phyloP scores from a whole-genome alignment of 2,329 filamentous ascomycete species.

The Orbilia ellipsospora region DNA sequence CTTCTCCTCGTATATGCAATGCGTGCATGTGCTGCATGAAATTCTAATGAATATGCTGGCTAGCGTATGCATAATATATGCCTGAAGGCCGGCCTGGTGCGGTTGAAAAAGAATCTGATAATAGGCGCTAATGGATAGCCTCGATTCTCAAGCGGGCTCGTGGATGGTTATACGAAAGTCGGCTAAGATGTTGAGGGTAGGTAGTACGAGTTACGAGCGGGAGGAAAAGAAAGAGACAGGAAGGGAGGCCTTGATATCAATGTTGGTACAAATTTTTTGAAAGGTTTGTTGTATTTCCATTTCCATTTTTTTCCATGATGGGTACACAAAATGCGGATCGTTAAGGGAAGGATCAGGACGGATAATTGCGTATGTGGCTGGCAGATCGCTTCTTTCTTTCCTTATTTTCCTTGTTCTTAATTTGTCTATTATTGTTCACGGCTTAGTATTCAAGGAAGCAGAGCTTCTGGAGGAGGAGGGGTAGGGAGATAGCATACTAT shows the following conservation, averaged over 20 bases:
- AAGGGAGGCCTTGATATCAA: too few species aligned
- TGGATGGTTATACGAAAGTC: neutral
- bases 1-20: constrained; percentile 22
- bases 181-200: neutral
- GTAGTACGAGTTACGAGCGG: constrained; percentile 7
- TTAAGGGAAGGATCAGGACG: constrained; percentile 1
- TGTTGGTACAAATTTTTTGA: too few species aligned
- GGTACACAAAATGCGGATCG: neutral
- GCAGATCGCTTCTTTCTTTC: neutral
- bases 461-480: too few species aligned
- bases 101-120: neutral
- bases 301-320: neutral
- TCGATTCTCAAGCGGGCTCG: too few species aligned
- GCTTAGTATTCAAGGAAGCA: too few species aligned
- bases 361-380: constrained; percentile 12
- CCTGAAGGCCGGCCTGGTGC: too few species aligned
- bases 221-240: neutral
- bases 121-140: neutral
- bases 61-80: too few species aligned
- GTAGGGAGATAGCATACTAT: too few species aligned
- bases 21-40: constrained; percentile 19
- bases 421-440: too few species aligned
- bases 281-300: neutral
- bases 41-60: neutral
- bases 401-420: too few species aligned